These are phyloP conservation scores for Zygosaccharomyces pseudobailii DNA, from an alignment of 1,139 yeast genomes.

Conservation along the genomic window DNA sequence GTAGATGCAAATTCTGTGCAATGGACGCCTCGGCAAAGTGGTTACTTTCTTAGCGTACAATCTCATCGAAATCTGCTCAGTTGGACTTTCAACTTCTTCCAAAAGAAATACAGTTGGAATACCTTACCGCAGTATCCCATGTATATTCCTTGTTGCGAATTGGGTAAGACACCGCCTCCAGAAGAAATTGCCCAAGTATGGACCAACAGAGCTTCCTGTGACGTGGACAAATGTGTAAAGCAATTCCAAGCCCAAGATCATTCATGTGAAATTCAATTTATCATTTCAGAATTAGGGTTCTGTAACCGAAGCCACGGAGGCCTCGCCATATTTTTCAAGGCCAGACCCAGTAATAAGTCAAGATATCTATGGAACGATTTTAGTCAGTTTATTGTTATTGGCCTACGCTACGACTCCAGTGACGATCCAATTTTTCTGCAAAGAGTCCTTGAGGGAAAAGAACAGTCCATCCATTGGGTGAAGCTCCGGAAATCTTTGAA, in stretches of 20 bases:
- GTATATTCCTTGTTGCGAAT: constrained; percentile 17
- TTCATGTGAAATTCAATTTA: constrained; percentile 7
- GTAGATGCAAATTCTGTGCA: neutral
- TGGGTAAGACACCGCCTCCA: constrained; percentile 9
- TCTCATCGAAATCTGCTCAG: constrained; percentile 15
- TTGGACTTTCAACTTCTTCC: constrained; percentile 10
- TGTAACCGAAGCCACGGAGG: neutral
- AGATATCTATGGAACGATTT: constrained; percentile 9
- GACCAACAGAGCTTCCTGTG: constrained; percentile 8
- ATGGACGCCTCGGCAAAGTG: constrained; percentile 18
- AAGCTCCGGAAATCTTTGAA: constrained; percentile 5
- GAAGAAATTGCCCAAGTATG: constrained; percentile 14
- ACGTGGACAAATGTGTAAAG: constrained; percentile 5
- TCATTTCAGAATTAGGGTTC: constrained; percentile 8
- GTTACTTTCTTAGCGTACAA: constrained; percentile 17
- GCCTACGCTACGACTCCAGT: constrained; percentile 29
- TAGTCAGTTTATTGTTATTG: constrained; percentile 8
- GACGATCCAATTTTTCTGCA: constrained; percentile 2
- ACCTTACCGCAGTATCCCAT: constrained; percentile 19
- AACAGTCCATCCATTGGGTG: constrained; percentile 7
- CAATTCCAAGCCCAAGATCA: constrained; percentile 9
- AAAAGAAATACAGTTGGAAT: constrained; percentile 8
- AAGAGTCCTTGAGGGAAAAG: neutral
- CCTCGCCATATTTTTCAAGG: constrained; percentile 11
- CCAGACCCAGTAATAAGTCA: constrained; percentile 7